phyloP scores from a whole-genome alignment of 495 filamentous ascomycete species.

The Mytilinidion resinicola region DNA sequence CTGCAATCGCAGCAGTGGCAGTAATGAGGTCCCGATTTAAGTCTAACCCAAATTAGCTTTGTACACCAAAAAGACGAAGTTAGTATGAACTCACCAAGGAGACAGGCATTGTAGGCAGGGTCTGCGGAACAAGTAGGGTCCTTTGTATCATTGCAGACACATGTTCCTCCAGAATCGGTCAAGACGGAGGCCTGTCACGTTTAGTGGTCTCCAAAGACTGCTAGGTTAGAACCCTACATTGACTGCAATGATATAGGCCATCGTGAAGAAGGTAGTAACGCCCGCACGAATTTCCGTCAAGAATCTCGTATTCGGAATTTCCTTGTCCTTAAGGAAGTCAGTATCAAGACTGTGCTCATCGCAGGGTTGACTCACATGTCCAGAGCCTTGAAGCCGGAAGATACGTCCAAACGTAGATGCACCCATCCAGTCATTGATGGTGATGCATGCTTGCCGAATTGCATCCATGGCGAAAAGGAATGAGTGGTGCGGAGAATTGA shows the following conservation, averaged over 20 bases:
- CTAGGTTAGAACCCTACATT: slow-evolving; percentile 43
- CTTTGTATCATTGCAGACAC: slow-evolving; percentile 54
- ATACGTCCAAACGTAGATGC: slow-evolving; percentile 29
- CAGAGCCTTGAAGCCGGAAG: slow-evolving; percentile 69
- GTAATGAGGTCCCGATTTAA: slow-evolving; percentile 72
- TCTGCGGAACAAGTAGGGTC: slow-evolving; percentile 50
- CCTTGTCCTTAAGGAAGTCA: slow-evolving; percentile 42
- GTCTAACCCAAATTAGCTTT: slow-evolving; percentile 33
- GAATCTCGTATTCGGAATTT: slow-evolving; percentile 67
- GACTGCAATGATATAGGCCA: slow-evolving; percentile 73
- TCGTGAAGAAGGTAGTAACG: slow-evolving; percentile 78
- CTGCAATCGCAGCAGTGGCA: slow-evolving; percentile 71
- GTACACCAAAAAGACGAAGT: neutral
- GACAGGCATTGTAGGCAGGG: slow-evolving; percentile 54
- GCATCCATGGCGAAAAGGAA: slow-evolving; percentile 16
- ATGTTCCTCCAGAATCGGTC: slow-evolving; percentile 61
- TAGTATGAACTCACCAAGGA: slow-evolving; percentile 29
- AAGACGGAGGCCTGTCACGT: slow-evolving; percentile 44
- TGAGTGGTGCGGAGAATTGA: neutral
- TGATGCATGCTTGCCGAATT: slow-evolving; percentile 3
- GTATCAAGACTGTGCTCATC: neutral
- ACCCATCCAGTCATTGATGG: slow-evolving; percentile 20
- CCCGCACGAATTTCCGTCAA: slow-evolving; percentile 77
- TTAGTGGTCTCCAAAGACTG: neutral
- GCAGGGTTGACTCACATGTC: slow-evolving; percentile 52